A percentile compares a stretch with the other conserved stretches of the same genome.
These are phyloP conservation scores for Parasitella parasitica DNA, from an alignment of 371 early-diverging fungal genomes.

Conservation along the genomic window DNA sequence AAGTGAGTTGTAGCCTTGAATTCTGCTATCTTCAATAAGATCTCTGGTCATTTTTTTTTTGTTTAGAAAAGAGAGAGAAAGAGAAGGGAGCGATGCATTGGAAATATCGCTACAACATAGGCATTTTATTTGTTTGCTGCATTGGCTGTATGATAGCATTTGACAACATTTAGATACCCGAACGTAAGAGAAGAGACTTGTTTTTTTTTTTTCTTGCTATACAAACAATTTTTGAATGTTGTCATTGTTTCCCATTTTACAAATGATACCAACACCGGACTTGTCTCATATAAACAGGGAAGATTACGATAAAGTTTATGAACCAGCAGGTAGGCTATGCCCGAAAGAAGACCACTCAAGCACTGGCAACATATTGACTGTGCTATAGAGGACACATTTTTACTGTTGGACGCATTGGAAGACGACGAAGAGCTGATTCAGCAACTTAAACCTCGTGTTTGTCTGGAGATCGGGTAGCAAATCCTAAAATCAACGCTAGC, in stretches of 20 bases:
- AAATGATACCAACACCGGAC: slow-evolving; percentile 78
- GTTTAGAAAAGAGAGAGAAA: slow-evolving; percentile 10
- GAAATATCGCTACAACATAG: background rate
- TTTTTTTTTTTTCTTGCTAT: background rate
- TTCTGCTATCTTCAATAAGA: slow-evolving; percentile 31
- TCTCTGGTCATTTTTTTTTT: background rate
- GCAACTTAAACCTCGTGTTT: slow-evolving; percentile 59
- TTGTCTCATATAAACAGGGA: slow-evolving; percentile 67
- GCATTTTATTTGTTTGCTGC: slow-evolving; percentile 5
- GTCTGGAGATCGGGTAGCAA: slow-evolving; percentile 91
- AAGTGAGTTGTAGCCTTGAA: slow-evolving; percentile 44
- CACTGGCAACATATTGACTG: background rate
- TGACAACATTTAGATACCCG: background rate
- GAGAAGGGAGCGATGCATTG: background rate
- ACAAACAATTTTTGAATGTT: background rate
- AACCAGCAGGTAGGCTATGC: slow-evolving; percentile 72
- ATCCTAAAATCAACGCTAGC: background rate
- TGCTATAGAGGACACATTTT: slow-evolving; percentile 85
- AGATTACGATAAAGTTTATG: slow-evolving; percentile 78
- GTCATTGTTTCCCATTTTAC: background rate
- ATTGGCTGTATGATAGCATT: background rate
- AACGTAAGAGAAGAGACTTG: background rate
- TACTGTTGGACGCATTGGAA: slow-evolving; percentile 91
- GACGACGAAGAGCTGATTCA: slow-evolving; percentile 61
- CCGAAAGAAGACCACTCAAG: background rate